Evolutionary conservation across 2,329 filamentous ascomycete species (phyloP), one percentile per base, ranked within the genome.

Genomic region (Paecilomyces sp.): DNA sequence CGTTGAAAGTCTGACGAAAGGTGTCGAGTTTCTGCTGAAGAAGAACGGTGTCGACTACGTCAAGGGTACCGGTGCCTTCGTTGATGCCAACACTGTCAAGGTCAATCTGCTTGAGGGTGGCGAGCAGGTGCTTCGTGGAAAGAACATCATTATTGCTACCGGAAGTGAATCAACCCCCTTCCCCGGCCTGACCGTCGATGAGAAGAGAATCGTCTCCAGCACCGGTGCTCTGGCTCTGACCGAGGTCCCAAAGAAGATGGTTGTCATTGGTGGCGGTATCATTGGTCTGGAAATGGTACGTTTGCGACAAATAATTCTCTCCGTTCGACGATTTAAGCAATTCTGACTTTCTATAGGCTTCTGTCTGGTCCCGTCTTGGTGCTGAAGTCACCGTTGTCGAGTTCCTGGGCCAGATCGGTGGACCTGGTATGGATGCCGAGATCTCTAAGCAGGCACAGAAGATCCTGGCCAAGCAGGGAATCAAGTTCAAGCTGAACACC

Each of bases 11-110:
- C 81, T 99, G 67, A 99, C 94, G 66, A 97, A 97, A 83, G 94
- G 94, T 76, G 90, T 99, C 66, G 94, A 99, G 79, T 99, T 93
- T 76, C 83, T 99, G 64, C 89, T 99, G 80, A 97, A 97, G 88
- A 97, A 99, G 85, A 99, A 99, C 81, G 91, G 91, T 65, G 94
- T 97, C 67, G 92, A 97, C 76, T 99, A 97, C 79, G 84, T 97
- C 81, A 97, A 97, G 83, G 94, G 94, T 68, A 87, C 91, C 57
- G 93, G 89, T 67, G 84, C 90, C 54, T 96, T 97, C 74, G 84
- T 88, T 70, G 90, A 90, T 76, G 90, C 95, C 79, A 86, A 97
- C 80, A 93, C 94, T 70, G 80, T 99, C 78, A 92, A 91, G 79
- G 91, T 99, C 69, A 88, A 89, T 72, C 86, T 97, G 63, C 85